A percentile compares a stretch with the other conserved stretches of the same genome.
phyloP scores from a whole-genome alignment of 768 basidiomycete genomes.

The Suillus subluteus region DNA sequence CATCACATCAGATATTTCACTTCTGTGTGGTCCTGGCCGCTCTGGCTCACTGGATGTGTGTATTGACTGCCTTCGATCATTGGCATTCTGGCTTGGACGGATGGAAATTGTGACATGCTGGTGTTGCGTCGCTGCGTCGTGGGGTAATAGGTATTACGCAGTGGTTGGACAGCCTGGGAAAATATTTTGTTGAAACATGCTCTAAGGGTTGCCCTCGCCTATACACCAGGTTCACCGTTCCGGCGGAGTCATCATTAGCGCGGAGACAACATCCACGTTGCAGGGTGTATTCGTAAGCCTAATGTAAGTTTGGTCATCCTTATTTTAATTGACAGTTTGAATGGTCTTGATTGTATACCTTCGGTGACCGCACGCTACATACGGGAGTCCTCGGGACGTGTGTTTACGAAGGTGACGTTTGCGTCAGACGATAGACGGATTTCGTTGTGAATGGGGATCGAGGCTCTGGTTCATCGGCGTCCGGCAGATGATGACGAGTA shows the following conservation, averaged over 20 bases:
- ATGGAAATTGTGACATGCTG: constrained; percentile 26
- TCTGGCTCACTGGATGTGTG: constrained; percentile 61
- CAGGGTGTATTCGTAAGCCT: constrained; percentile 21
- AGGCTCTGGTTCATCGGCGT: constrained; percentile 28
- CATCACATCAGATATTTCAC: constrained; percentile 93
- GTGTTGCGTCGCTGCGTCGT: constrained; percentile 15
- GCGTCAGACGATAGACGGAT: not conserved
- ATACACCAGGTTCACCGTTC: constrained; percentile 13
- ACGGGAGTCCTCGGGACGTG: constrained; percentile 3
- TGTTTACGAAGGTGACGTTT: constrained; percentile 3
- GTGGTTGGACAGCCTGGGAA: constrained; percentile 18
- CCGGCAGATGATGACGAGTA: constrained; percentile 37
- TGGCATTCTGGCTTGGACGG: constrained; percentile 45
- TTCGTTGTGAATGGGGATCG: constrained; percentile 18
- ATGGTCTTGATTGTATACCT: not conserved
- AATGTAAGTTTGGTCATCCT: constrained; percentile 35
- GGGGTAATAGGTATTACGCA: constrained; percentile 13
- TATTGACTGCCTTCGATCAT: constrained; percentile 61
- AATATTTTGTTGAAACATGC: constrained; percentile 25
- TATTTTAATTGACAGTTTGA: constrained; percentile 19
- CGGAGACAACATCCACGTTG: constrained; percentile 36
- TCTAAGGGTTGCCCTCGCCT: constrained; percentile 9
- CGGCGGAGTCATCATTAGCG: constrained; percentile 27
- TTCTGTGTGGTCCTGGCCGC: constrained; percentile 76
- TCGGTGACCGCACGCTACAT: not conserved